These are phyloP conservation scores for Lentinula guzmanii DNA, from an alignment of 768 basidiomycete species.

Conservation along the genomic window DNA sequence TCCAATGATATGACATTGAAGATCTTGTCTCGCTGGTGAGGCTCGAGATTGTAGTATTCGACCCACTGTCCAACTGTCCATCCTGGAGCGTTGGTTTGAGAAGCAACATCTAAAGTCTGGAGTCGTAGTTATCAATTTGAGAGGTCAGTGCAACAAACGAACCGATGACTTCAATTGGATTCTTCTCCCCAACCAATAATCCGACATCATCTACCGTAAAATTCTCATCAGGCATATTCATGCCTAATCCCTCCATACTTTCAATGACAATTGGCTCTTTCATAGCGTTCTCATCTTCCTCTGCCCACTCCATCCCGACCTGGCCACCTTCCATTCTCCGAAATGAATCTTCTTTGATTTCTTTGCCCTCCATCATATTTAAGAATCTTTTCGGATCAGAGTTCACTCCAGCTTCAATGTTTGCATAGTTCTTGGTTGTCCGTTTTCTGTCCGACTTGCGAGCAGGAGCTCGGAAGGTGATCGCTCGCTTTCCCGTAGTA, in stretches of 20 bases:
- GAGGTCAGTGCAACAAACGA: constrained; percentile 13
- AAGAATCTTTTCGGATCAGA: constrained; percentile 65
- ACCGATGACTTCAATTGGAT: constrained; percentile 91
- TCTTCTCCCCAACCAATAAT: constrained; percentile 69
- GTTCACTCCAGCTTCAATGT: constrained; percentile 58
- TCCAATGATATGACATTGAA: constrained; percentile 95
- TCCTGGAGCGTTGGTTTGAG: constrained; percentile 77
- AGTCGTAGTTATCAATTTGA: not conserved
- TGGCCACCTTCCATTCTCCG: constrained; percentile 60
- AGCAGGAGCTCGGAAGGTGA: constrained; percentile 72
- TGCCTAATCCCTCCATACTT: constrained; percentile 74
- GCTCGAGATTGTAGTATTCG: constrained; percentile 71
- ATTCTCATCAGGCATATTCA: constrained; percentile 74
- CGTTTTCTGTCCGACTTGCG: constrained; percentile 79
- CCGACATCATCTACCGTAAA: constrained; percentile 82
- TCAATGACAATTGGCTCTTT: constrained; percentile 80
- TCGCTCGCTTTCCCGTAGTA: constrained; percentile 41
- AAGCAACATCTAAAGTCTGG: constrained; percentile 62
- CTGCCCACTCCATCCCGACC: constrained; percentile 71
- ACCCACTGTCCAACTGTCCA: constrained; percentile 94
- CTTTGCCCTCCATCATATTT: constrained; percentile 62
- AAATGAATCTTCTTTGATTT: constrained; percentile 58
- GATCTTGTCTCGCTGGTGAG: constrained; percentile 72
- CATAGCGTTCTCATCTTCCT: constrained; percentile 66
- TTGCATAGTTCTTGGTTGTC: constrained; percentile 73